A percentile compares a stretch with the other conserved stretches of the same genome.
Evolutionary conservation across 2,329 filamentous ascomycete genomes (phyloP).

Genomic region (Aspergillus nomiae): DNA sequence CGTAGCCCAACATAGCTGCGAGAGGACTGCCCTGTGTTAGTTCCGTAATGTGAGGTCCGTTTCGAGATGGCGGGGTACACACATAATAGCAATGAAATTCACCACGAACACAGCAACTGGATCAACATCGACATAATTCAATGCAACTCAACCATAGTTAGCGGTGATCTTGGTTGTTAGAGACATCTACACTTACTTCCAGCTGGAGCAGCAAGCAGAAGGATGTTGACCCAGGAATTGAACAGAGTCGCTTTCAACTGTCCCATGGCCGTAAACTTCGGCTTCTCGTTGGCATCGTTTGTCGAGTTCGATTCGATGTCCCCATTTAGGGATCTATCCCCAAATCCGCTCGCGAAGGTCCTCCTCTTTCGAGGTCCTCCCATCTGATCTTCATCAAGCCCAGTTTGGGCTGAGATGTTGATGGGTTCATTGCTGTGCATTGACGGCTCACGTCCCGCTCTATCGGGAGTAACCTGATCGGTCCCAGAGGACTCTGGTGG

Average conservation of each 20-base stretch:
- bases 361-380: slow-evolving; percentile 30
- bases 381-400: slow-evolving; percentile 11
- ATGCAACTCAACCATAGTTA: slow-evolving; percentile 52
- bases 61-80: slow-evolving; percentile 10
- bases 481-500: slow-evolving; percentile 28
- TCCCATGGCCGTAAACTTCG: slow-evolving; percentile 40
- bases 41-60: not conserved
- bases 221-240: slow-evolving; percentile 82
- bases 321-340: slow-evolving; percentile 12
- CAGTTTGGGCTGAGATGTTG: slow-evolving; percentile 26
- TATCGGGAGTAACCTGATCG: slow-evolving; percentile 19
- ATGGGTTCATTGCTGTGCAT: slow-evolving; percentile 34
- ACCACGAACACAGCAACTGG: slow-evolving; percentile 74
- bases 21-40: slow-evolving; percentile 56
- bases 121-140: slow-evolving; percentile 65
- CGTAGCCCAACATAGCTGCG: slow-evolving; percentile 81
- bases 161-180: not conserved
- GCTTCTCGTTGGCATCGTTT: slow-evolving; percentile 25
- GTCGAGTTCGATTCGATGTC: slow-evolving; percentile 14
- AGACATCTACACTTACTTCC: slow-evolving; percentile 53
- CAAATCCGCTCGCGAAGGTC: slow-evolving; percentile 24
- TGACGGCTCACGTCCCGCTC: slow-evolving; percentile 23
- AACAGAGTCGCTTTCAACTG: slow-evolving; percentile 69
- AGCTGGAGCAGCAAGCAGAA: slow-evolving; percentile 75
- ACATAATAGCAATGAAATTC: slow-evolving; percentile 90